phyloP scores from a whole-genome alignment of 2,329 filamentous ascomycete species.

The Pyrenophora teres region DNA sequence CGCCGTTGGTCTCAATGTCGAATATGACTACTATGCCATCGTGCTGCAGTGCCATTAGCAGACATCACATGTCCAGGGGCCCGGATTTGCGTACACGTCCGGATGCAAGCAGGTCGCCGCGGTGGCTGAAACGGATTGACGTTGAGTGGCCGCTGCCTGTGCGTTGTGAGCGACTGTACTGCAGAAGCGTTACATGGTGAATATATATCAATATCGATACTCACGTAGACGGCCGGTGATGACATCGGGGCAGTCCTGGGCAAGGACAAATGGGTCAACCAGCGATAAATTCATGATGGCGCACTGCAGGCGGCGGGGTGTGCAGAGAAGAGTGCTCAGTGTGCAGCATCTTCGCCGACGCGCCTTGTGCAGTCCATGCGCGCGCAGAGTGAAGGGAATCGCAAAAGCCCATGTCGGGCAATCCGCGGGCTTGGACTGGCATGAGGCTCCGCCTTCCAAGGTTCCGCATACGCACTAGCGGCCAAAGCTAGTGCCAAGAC shows the following conservation, averaged over 20 bases:
- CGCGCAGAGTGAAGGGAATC: constrained; percentile 16
- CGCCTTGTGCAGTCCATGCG: constrained; percentile 17
- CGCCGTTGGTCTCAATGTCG: constrained; percentile 96
- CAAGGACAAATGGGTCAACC: constrained; percentile 72
- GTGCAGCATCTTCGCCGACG: constrained; percentile 28
- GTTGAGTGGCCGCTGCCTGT: constrained; percentile 66
- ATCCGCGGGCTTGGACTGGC: constrained; percentile 1
- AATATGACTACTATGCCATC: constrained; percentile 96
- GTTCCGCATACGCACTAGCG: constrained; percentile 16
- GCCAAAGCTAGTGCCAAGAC: constrained; percentile 1
- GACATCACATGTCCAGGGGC: constrained; percentile 16
- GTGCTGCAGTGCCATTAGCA: constrained; percentile 50
- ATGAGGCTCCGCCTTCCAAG: constrained; percentile 15
- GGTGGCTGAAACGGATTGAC: constrained; percentile 84
- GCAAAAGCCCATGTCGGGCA: background rate
- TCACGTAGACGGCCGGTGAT: constrained; percentile 84
- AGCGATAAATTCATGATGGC: constrained; percentile 70
- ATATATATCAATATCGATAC: constrained; percentile 52
- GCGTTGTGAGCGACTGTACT: constrained; percentile 36
- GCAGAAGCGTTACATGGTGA: constrained; percentile 57
- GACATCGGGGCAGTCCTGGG: constrained; percentile 86
- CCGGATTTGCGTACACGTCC: constrained; percentile 67
- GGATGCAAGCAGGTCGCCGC: constrained; percentile 91
- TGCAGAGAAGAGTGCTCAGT: constrained; percentile 19
- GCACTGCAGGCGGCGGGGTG: constrained; percentile 16